phyloP scores from a whole-genome alignment of 768 basidiomycete genomes.

The Phanerodontia chrysosporium region DNA sequence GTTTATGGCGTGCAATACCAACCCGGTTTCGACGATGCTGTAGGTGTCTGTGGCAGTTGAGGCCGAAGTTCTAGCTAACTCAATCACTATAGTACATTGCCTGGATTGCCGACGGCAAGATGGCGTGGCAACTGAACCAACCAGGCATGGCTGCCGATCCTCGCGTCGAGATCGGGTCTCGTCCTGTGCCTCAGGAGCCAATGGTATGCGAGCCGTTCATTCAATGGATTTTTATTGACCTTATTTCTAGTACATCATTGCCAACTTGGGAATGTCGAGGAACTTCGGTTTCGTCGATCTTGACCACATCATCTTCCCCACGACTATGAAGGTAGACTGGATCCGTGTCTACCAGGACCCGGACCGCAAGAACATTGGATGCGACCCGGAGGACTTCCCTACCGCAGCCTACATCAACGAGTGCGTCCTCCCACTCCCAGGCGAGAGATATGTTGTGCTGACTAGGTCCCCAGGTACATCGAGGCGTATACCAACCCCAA shows the following conservation, averaged over 20 bases:
- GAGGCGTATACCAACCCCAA: conserved; percentile 74
- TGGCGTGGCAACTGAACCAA: conserved; percentile 68
- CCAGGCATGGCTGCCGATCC: conserved; percentile 57
- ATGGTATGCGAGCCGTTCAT: conserved; percentile 48
- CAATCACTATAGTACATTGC: conserved; percentile 56
- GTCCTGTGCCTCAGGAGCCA: conserved; percentile 80
- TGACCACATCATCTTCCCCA: conserved; percentile 44
- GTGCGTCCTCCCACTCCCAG: conserved; percentile 34
- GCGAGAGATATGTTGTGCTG: not conserved
- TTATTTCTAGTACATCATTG: conserved; percentile 45
- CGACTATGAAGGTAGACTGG: conserved; percentile 74
- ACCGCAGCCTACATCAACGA: conserved; percentile 75
- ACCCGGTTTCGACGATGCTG: conserved; percentile 59
- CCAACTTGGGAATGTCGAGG: conserved; percentile 58
- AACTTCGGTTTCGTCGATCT: conserved; percentile 63
- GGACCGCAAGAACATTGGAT: conserved; percentile 50
- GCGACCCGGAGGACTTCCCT: conserved; percentile 70
- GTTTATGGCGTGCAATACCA: conserved; percentile 82
- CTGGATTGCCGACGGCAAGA: conserved; percentile 65
- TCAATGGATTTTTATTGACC: too few relatives aligned
- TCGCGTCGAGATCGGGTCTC: conserved; percentile 54
- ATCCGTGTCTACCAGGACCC: conserved; percentile 72
- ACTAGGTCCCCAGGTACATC: conserved; percentile 39
- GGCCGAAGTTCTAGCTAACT: not conserved
- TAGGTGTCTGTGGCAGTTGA: conserved; percentile 49